These are phyloP conservation scores for Epicoccum sorghinum DNA, from an alignment of 2,329 filamentous ascomycete genomes.

Conservation along the genomic window DNA sequence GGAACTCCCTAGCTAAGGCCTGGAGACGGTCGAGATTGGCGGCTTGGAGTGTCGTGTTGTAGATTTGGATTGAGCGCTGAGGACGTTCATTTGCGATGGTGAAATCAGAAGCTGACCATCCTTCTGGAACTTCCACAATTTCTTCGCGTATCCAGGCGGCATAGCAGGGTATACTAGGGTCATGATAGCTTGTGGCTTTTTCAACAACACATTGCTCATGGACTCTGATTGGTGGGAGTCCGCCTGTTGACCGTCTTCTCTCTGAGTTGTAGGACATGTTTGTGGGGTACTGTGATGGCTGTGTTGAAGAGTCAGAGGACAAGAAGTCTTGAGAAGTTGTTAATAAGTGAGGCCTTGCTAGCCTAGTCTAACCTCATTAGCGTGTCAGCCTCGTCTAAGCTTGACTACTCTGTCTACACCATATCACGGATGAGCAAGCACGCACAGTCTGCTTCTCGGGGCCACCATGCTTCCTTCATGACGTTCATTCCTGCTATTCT, in stretches of 20 bases:
- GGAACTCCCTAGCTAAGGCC: constrained; percentile 9
- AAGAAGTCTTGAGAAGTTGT: neutral
- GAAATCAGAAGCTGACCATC: constrained; percentile 19
- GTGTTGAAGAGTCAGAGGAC: neutral
- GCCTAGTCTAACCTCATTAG: too few relatives aligned
- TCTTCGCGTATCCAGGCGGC: constrained; percentile 19
- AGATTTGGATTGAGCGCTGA: constrained; percentile 19
- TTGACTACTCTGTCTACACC: too few relatives aligned
- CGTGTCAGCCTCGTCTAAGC: too few relatives aligned
- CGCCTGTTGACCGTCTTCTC: constrained; percentile 23
- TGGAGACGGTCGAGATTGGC: constrained; percentile 13
- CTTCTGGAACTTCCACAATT: constrained; percentile 11
- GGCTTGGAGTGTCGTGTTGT: constrained; percentile 17
- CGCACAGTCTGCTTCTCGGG: too few relatives aligned
- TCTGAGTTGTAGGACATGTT: constrained; percentile 14
- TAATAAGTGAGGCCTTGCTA: too few relatives aligned
- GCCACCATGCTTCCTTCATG: too few relatives aligned
- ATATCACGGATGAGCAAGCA: too few relatives aligned
- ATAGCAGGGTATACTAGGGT: constrained; percentile 17
- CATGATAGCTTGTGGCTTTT: constrained; percentile 12
- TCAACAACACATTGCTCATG: constrained; percentile 17
- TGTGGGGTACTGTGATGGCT: constrained; percentile 6
- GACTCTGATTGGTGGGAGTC: constrained; percentile 15
- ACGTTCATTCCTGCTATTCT: too few relatives aligned
- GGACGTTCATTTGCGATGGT: constrained; percentile 9